Evolutionary conservation across 176 grass and related monocot genomes (phyloP).

Genomic region (Chrysopogon serrulatus): DNA sequence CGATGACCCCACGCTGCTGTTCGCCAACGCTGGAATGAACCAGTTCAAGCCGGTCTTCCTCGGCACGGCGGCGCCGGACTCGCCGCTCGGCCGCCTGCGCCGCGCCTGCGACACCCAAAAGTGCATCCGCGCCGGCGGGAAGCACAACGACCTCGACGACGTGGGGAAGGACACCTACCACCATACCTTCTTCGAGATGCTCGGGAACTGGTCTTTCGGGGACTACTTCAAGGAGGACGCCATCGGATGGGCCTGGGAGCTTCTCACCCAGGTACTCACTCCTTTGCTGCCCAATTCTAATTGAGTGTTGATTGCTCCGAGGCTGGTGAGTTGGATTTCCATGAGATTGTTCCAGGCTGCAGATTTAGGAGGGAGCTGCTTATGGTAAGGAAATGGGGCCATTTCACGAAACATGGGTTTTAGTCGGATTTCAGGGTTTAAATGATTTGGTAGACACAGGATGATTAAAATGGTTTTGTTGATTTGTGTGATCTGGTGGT

Average conservation of each 20-base stretch:
- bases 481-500: background rate
- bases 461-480: background rate
- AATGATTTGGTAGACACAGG: background rate
- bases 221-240: slow-evolving; percentile 94
- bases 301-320: background rate
- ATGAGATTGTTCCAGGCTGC: background rate
- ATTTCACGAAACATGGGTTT: background rate
- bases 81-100: slow-evolving; percentile 50
- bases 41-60: slow-evolving; percentile 96
- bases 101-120: slow-evolving; percentile 90
- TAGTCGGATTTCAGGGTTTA: background rate
- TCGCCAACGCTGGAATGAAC: slow-evolving; percentile 98
- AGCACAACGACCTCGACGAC: slow-evolving; percentile 99
- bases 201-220: slow-evolving; percentile 94
- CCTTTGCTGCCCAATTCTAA: background rate
- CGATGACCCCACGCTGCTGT: slow-evolving; percentile 87
- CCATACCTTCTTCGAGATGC: slow-evolving; percentile 99
- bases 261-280: slow-evolving; percentile 60
- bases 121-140: slow-evolving; percentile 91
- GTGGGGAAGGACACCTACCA: slow-evolving; percentile 99
- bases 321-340: background rate
- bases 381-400: background rate
- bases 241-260: slow-evolving; percentile 93
- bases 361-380: background rate
- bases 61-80: slow-evolving; percentile 64